phyloP scores from a whole-genome alignment of 495 filamentous ascomycete species.

The Tirmania nivea region DNA sequence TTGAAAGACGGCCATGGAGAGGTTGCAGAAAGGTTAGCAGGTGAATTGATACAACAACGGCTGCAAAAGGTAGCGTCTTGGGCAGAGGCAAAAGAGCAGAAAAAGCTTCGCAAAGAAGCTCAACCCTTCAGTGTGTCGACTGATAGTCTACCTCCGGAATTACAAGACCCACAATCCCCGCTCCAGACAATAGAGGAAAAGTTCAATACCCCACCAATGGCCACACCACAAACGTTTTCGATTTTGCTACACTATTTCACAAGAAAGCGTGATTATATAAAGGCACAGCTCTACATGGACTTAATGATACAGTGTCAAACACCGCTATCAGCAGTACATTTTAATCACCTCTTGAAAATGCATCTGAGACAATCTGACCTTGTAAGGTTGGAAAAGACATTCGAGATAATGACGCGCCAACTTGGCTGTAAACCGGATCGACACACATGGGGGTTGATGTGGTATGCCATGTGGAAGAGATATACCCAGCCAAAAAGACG shows the following conservation, averaged over 20 bases:
- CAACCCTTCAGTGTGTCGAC: constrained; percentile 1
- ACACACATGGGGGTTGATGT: constrained; percentile 27
- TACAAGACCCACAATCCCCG: too few relatives aligned
- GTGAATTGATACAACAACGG: constrained; percentile 35
- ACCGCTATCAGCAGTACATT: constrained; percentile 34
- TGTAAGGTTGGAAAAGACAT: constrained; percentile 27
- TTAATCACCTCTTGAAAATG: constrained; percentile 38
- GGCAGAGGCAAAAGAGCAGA: constrained; percentile 1
- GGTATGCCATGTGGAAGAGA: constrained; percentile 35
- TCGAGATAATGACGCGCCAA: constrained; percentile 17
- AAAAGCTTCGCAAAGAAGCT: constrained; percentile 1
- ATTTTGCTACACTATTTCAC: constrained; percentile 36
- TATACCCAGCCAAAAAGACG: constrained; percentile 27
- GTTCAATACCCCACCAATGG: too few relatives aligned
- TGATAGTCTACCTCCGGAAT: constrained; percentile 7
- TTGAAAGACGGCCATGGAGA: constrained; percentile 24
- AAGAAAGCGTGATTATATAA: constrained; percentile 28
- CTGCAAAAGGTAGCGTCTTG: constrained; percentile 26
- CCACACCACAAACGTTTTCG: constrained; percentile 30
- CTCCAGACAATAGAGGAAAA: too few relatives aligned
- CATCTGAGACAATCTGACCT: constrained; percentile 34
- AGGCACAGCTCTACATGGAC: constrained; percentile 26
- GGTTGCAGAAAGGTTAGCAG: constrained; percentile 33
- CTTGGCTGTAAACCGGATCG: constrained; percentile 27
- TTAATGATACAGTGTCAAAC: constrained; percentile 29